These are phyloP conservation scores for Pezicula neosporulosa DNA, from an alignment of 2,329 filamentous ascomycete genomes.

Conservation along the genomic window DNA sequence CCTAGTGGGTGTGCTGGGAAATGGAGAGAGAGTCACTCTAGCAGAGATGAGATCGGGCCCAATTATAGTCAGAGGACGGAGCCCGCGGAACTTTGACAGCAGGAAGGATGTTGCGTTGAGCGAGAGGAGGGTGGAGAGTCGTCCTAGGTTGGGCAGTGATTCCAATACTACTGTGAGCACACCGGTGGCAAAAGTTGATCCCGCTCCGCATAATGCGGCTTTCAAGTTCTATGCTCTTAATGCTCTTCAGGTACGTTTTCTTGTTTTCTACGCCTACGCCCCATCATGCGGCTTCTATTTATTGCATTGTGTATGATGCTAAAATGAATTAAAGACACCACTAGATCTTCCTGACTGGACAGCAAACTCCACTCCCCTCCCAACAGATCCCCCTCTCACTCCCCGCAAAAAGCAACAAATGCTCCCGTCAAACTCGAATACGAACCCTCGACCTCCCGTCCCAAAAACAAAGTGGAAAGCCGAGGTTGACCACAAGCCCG, in stretches of 20 bases:
- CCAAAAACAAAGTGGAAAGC: conserved; percentile 29
- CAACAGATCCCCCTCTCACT: not conserved
- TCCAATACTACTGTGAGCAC: conserved; percentile 5
- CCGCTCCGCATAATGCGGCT: conserved; percentile 18
- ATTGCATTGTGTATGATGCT: not conserved
- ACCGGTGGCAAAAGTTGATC: conserved; percentile 24
- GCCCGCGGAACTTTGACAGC: conserved; percentile 90
- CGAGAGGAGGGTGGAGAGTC: conserved; percentile 25
- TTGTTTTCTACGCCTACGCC: not conserved
- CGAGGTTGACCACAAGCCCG: conserved; percentile 11
- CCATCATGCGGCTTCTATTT: not conserved
- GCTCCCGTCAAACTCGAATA: conserved; percentile 4
- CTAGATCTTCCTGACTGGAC: conserved; percentile 25
- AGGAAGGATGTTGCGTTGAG: conserved; percentile 76
- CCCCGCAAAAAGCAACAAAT: conserved; percentile 1
- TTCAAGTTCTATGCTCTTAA: conserved; percentile 25
- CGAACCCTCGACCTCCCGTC: conserved; percentile 19
- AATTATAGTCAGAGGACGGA: conserved; percentile 92
- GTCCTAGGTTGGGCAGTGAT: conserved; percentile 23
- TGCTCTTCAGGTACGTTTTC: conserved; percentile 20
- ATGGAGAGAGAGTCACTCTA: conserved; percentile 64
- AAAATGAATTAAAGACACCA: conserved; percentile 14
- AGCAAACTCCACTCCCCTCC: conserved; percentile 4
- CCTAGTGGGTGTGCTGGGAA: conserved; percentile 71
- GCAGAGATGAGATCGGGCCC: conserved; percentile 86